Evolutionary conservation across 2,329 filamentous ascomycete species (phyloP).

Genomic region (Pezicula carpinea): DNA sequence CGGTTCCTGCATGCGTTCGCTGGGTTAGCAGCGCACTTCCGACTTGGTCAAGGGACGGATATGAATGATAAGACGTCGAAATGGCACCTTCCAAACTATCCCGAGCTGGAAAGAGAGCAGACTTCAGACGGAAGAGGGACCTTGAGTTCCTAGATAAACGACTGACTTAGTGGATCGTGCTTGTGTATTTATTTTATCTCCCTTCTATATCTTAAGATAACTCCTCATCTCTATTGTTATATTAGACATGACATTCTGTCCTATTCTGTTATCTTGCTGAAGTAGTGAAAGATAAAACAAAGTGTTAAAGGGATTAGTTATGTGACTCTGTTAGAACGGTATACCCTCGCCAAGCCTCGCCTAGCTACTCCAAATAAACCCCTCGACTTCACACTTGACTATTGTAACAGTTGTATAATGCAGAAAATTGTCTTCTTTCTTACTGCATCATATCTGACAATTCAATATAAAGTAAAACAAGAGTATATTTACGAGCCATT

Average conservation of each 20-base stretch:
- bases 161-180: neutral
- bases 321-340: no score
- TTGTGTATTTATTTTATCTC: neutral
- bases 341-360: no score
- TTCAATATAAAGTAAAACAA: no score
- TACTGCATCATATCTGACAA: no score
- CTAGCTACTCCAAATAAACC: no score
- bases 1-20: slow-evolving; percentile 2
- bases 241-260: neutral
- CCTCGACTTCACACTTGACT: no score
- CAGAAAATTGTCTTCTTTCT: no score
- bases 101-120: slow-evolving; percentile 1
- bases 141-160: neutral
- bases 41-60: neutral
- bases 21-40: neutral
- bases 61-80: slow-evolving; percentile 1
- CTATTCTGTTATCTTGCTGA: no score
- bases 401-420: no score
- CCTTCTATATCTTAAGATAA: neutral
- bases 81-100: slow-evolving; percentile 6
- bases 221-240: neutral
- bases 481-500: no score
- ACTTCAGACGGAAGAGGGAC: neutral
- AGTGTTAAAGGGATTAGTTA: no score
- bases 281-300: no score